phyloP scores from a whole-genome alignment of 305 asterid genomes.

The Fraxinus paxiana region DNA sequence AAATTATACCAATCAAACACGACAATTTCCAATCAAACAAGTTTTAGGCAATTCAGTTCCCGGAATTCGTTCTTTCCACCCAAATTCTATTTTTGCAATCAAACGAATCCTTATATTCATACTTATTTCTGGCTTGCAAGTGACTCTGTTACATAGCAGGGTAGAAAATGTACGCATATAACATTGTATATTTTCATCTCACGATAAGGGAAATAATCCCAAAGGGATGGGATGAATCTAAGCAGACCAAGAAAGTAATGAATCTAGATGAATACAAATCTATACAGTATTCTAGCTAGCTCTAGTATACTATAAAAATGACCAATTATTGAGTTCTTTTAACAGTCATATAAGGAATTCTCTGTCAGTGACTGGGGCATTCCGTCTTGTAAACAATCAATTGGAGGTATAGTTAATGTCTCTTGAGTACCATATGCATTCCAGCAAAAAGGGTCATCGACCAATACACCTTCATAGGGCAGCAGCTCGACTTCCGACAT shows the following conservation, averaged over 20 bases:
- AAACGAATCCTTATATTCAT: neutral
- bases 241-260: neutral
- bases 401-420: conserved; percentile 83
- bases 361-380: conserved; percentile 51
- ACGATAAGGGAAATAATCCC: conserved; percentile 42
- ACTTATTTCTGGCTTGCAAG: neutral
- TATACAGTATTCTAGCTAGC: conserved; percentile 16
- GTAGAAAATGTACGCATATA: conserved; percentile 6
- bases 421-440: conserved; percentile 84
- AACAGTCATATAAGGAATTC: conserved; percentile 43
- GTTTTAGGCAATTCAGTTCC: too few relatives aligned
- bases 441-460: conserved; percentile 95
- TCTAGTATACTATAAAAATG: neutral
- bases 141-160: neutral
- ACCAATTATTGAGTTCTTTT: neutral
- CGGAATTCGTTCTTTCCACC: too few relatives aligned
- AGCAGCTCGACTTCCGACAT: conserved; percentile 90
- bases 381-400: conserved; percentile 78
- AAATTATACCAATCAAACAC: too few relatives aligned
- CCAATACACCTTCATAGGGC: conserved; percentile 67
- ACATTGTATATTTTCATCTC: conserved; percentile 40
- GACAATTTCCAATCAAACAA: too few relatives aligned
- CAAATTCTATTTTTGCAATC: too few relatives aligned
- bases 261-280: conserved; percentile 1
- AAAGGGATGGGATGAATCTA: conserved; percentile 48